Conservation (phyloP, 1,139 yeast species). For the Zygotorulaspora mrakii region DNA sequence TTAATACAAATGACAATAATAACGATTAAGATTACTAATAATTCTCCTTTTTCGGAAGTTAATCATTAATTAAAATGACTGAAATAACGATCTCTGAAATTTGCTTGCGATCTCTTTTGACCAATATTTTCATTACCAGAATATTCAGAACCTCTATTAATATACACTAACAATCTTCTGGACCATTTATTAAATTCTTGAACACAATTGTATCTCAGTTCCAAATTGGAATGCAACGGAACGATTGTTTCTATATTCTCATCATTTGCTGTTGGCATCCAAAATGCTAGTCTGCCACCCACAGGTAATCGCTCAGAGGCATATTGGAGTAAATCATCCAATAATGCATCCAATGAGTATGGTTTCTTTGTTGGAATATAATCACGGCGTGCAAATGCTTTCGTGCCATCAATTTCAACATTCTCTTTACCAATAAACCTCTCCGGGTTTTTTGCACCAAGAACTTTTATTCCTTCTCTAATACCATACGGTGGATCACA, state of each 20-base stretch:
- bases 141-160: constrained; percentile 57
- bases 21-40: background rate
- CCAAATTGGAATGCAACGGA: constrained; percentile 74
- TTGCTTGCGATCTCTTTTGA: constrained; percentile 37
- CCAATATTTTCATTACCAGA: constrained; percentile 54
- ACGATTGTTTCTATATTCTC: constrained; percentile 66
- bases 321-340: constrained; percentile 73
- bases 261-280: constrained; percentile 98
- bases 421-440: constrained; percentile 61
- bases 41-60: background rate
- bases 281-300: constrained; percentile 79
- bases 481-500: constrained; percentile 99
- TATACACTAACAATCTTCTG: constrained; percentile 75
- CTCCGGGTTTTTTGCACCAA: constrained; percentile 73
- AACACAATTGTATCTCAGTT: constrained; percentile 68
- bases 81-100: constrained; percentile 80
- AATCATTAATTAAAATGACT: constrained; percentile 48
- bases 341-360: constrained; percentile 68
- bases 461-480: constrained; percentile 88
- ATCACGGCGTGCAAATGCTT: constrained; percentile 73
- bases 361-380: constrained; percentile 93
- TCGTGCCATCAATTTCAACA: constrained; percentile 68
- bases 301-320: constrained; percentile 67
- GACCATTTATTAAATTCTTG: constrained; percentile 95
- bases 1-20: constrained; percentile 1